These are phyloP conservation scores for Apophysomyces variabilis DNA, from an alignment of 371 early-diverging fungal genomes.

Conservation along the genomic window DNA sequence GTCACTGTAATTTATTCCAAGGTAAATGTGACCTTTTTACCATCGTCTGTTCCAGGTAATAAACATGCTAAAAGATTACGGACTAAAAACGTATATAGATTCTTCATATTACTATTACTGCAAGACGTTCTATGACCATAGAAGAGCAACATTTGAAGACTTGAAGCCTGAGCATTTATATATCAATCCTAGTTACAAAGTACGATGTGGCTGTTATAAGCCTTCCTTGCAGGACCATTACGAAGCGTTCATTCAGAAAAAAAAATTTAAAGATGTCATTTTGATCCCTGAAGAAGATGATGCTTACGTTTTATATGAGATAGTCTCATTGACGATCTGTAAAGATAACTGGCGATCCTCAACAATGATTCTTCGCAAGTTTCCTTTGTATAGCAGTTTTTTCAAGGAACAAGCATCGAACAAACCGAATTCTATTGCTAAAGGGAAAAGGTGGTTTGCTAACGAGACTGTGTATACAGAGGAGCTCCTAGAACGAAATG, in stretches of 20 bases:
- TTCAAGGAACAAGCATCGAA: background rate
- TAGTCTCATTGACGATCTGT: background rate
- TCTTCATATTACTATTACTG: constrained; percentile 21
- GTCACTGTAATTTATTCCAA: background rate
- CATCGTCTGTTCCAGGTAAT: background rate
- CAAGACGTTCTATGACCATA: constrained; percentile 22
- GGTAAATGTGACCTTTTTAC: background rate
- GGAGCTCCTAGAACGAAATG: constrained; percentile 8
- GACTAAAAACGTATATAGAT: background rate
- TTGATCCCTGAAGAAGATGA: background rate
- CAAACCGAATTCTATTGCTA: background rate
- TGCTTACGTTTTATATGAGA: constrained; percentile 3
- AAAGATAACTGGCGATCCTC: background rate
- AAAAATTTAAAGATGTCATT: constrained; percentile 13
- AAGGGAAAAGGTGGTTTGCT: background rate
- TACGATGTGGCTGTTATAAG: constrained; percentile 12
- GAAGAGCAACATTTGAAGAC: constrained; percentile 17
- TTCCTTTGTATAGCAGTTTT: background rate
- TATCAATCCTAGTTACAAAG: background rate
- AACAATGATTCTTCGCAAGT: constrained; percentile 4
- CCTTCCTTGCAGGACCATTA: background rate
- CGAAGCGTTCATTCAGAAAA: background rate
- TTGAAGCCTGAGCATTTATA: constrained; percentile 6
- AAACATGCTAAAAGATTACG: background rate
- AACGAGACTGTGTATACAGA: constrained; percentile 10